phyloP scores from a whole-genome alignment of 805 yeast genomes.

The Yamadazyma phyllophila region DNA sequence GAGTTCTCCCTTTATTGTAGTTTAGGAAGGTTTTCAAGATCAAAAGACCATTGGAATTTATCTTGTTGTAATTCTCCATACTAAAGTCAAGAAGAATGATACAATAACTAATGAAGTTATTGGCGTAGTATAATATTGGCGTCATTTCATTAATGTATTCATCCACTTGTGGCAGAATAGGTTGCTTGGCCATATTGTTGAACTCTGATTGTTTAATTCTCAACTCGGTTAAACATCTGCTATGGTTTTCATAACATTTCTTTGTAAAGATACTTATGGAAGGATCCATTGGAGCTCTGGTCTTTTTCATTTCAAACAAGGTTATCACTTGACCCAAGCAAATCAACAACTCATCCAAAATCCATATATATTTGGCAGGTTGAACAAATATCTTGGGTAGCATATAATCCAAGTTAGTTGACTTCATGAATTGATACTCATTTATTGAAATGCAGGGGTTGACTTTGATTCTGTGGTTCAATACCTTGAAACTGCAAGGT shows the following conservation, averaged over 20 bases:
- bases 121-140: slow-evolving; percentile 15
- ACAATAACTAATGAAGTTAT: slow-evolving; percentile 14
- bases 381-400: slow-evolving; percentile 7
- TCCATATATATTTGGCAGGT: slow-evolving; percentile 4
- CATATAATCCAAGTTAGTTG: slow-evolving; percentile 13
- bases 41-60: slow-evolving; percentile 9
- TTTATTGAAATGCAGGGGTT: slow-evolving; percentile 6
- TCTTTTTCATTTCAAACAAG: slow-evolving; percentile 12
- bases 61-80: slow-evolving; percentile 14
- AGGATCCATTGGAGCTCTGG: not conserved
- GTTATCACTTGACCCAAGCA: slow-evolving; percentile 19
- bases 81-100: slow-evolving; percentile 13
- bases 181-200: not conserved
- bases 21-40: slow-evolving; percentile 7
- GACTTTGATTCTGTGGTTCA: not conserved
- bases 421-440: slow-evolving; percentile 14
- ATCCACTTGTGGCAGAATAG: slow-evolving; percentile 6
- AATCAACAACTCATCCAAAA: slow-evolving; percentile 15
- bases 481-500: not conserved
- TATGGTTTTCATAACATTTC: slow-evolving; percentile 16
- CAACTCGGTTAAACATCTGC: slow-evolving; percentile 11
- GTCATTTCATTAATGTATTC: slow-evolving; percentile 13
- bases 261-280: slow-evolving; percentile 11
- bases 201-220: slow-evolving; percentile 7
- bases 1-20: slow-evolving; percentile 10